These are phyloP conservation scores for Albizia julibrissin DNA, from an alignment of 306 rosid species.

Conservation along the genomic window DNA sequence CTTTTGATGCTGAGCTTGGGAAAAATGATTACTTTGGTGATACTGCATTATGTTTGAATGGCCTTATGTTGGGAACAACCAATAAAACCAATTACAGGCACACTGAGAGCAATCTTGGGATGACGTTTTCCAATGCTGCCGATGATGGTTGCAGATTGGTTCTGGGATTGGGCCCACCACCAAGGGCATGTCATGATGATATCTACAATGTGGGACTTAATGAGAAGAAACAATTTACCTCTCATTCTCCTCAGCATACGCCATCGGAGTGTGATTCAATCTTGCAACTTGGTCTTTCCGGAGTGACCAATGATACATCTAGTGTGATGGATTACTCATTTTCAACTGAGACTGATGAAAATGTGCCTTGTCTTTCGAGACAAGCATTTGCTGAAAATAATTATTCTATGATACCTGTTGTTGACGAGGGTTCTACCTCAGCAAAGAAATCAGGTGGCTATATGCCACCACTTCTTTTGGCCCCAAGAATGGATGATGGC, in stretches of 20 bases:
- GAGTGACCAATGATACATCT: constrained; percentile 69
- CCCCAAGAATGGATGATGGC: constrained; percentile 51
- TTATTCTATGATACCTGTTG: constrained; percentile 47
- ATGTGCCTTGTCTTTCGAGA: constrained; percentile 34
- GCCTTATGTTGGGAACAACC: constrained; percentile 61
- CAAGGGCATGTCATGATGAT: constrained; percentile 65
- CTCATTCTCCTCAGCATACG: constrained; percentile 46
- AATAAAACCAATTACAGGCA: constrained; percentile 48
- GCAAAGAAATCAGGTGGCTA: constrained; percentile 75
- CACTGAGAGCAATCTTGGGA: constrained; percentile 45
- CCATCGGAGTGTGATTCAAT: constrained; percentile 70
- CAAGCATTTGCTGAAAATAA: constrained; percentile 46
- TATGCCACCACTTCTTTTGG: constrained; percentile 70
- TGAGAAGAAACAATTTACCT: constrained; percentile 50
- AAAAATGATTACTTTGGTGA: constrained; percentile 67
- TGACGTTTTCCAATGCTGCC: constrained; percentile 48
- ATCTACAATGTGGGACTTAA: constrained; percentile 45
- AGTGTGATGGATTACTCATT: constrained; percentile 59
- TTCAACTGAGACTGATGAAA: constrained; percentile 61
- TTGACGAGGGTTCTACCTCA: constrained; percentile 75
- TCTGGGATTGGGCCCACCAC: constrained; percentile 95
- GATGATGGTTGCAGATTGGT: constrained; percentile 93
- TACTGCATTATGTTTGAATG: constrained; percentile 70
- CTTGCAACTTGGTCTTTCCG: constrained; percentile 90
- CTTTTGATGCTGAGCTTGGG: constrained; percentile 56